phyloP scores from a whole-genome alignment of 805 yeast genomes.

The Teunomyces lycoperdinae region DNA sequence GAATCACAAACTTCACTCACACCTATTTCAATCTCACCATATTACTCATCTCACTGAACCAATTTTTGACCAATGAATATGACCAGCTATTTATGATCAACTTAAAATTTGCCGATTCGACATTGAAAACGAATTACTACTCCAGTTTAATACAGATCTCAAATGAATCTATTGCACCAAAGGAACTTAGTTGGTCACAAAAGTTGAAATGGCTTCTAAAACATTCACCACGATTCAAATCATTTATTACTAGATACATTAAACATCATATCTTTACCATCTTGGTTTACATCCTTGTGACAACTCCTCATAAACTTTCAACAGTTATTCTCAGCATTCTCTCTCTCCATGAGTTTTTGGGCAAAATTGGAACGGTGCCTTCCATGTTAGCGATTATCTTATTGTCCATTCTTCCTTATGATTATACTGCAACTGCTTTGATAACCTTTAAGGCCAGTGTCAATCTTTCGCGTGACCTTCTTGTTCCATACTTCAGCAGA shows the following conservation, averaged over 20 bases:
- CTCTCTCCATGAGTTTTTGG: slow-evolving; percentile 44
- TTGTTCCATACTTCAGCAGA: slow-evolving; percentile 49
- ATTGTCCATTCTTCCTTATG: slow-evolving; percentile 33
- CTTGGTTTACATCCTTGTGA: slow-evolving; percentile 24
- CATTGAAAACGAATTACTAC: slow-evolving; percentile 8
- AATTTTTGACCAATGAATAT: slow-evolving; percentile 13
- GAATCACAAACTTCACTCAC: slow-evolving; percentile 11
- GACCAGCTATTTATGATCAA: slow-evolving; percentile 18
- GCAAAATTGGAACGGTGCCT: slow-evolving; percentile 45
- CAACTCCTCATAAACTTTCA: slow-evolving; percentile 27
- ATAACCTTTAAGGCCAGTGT: slow-evolving; percentile 47
- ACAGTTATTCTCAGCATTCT: slow-evolving; percentile 38
- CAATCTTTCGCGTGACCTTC: slow-evolving; percentile 43
- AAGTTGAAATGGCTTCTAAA: slow-evolving; percentile 7
- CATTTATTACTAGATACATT: slow-evolving; percentile 16
- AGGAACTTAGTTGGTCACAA: slow-evolving; percentile 2
- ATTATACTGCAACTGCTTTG: slow-evolving; percentile 34
- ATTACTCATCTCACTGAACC: slow-evolving; percentile 15
- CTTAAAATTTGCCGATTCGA: slow-evolving; percentile 16
- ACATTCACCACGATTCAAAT: slow-evolving; percentile 18
- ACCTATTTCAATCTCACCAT: slow-evolving; percentile 17
- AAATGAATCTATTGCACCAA: slow-evolving; percentile 3
- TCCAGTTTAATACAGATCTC: slow-evolving; percentile 5
- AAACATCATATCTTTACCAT: slow-evolving; percentile 23
- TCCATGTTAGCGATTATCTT: slow-evolving; percentile 37